Base-by-base conservation (phyloP, 2,329 filamentous ascomycete species). In the Venturia carpophila region DNA sequence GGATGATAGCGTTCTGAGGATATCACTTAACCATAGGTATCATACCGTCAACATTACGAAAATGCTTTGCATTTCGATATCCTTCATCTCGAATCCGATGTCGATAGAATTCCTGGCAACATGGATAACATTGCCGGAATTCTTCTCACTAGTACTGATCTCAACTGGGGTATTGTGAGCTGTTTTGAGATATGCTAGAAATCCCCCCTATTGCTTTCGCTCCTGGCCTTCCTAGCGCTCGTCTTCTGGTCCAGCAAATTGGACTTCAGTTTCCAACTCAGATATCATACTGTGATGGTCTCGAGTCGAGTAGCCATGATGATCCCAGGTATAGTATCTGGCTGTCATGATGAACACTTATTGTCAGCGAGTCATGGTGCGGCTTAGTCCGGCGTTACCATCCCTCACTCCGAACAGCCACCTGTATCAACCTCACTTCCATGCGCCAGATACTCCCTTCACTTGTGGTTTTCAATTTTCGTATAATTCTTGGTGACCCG, bases 1-100 rank as follows among this genome's bases (percentile, higher is more conserved):
- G 30, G 37, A 37, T 58, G 52, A 58, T 58, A 58, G 52, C 52
- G 52, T 58, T 58, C 27, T 19, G 6, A 21, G 30, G 49, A 17
- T 58, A 47, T 55, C 49, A 58, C 15, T 58, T 27, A 37, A 37
- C 15, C 30, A 58, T 4, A 58, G 27, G 47, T 52, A 52, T 58
- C n/a, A n/a, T n/a, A n/a, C n/a, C n/a, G n/a, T n/a, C 27, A 37
- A 58, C n/a, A n/a, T 58, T 19, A 58, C 30, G 30, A 58, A 2
- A 15, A 37, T 58, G 52, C 24, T 52, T 27, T 27, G 27, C 47
- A 52, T 27, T 27, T 27, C 15, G 19, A 27, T 1, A 17, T 30
- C 5, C n/a, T 21, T 21, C 47, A 4, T 27, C 21, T 52, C 45
- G 9, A 21, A n/a, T 9, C 24, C 10, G 21, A 27, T 5, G 24